phyloP scores from a whole-genome alignment of 306 rosid species.

The Prunus dulcis region DNA sequence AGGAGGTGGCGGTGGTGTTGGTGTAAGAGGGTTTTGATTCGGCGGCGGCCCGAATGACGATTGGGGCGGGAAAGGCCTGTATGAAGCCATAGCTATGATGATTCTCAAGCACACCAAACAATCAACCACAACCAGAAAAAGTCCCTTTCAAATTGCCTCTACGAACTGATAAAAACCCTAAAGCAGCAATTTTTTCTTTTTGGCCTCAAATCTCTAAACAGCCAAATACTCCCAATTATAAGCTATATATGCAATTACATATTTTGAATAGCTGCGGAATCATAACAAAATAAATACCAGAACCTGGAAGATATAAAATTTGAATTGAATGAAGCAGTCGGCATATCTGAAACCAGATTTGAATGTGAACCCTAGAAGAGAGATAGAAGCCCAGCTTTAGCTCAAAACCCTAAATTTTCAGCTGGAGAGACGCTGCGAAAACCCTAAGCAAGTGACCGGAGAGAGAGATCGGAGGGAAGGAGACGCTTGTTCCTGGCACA shows the following conservation, averaged over 20 bases:
- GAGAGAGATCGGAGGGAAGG: neutral
- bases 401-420: neutral
- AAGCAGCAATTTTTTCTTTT: neutral
- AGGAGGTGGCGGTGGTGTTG: constrained; percentile 25
- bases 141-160: constrained; percentile 2
- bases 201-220: neutral
- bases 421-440: neutral
- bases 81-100: constrained; percentile 69
- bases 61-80: constrained; percentile 92
- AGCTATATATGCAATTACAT: neutral
- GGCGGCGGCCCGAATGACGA: constrained; percentile 48
- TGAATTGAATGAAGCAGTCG: neutral
- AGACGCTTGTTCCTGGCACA: neutral
- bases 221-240: neutral
- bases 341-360: neutral
- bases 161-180: constrained; percentile 14
- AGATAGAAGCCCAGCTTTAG: neutral
- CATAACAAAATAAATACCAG: neutral
- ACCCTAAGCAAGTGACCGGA: constrained; percentile 4
- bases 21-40: constrained; percentile 56
- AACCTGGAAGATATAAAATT: constrained; percentile 12
- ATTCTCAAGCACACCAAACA: constrained; percentile 18
- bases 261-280: neutral
- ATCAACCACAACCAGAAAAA: neutral
- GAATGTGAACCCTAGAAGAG: neutral